Evolutionary conservation across 768 basidiomycete species (phyloP), one percentile per base, ranked within the genome.

Genomic region (Pleurotus sapidus): DNA sequence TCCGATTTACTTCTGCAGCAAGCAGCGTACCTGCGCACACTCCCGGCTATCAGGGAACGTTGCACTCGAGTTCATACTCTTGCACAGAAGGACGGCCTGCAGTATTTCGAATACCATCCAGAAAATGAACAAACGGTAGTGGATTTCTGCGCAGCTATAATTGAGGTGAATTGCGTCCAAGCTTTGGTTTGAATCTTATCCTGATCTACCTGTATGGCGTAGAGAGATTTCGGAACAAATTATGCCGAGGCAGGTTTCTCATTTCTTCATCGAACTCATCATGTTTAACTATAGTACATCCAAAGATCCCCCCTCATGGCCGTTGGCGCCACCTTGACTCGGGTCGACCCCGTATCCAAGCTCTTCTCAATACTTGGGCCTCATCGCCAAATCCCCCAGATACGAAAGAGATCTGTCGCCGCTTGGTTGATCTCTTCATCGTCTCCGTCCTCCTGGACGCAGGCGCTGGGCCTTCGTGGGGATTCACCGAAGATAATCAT

Each of bases 381-480:
- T 60, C 73, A 0, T 67, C 72, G 0, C 56, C 74, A 1, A 67
- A 70, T 50, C 68, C 77, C 3, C 74, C 81, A 4, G 78, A 82
- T 63, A 58, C 66, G 1, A 82, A 76, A 54, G 87, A 95, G 64
- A 79, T 82, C 43, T 81, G 86, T 51, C 84, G 86, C 57, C 82
- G 93, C 1, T 77, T 93, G 34, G 78, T 98, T 67, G 96, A 98
- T 72, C 83, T 97, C 40, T 95, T 95, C 74, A 74, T 88, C 20
- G 89, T 93, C 27, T 94, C 93, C 9, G 96, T 98, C 6, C 79
- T 98, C 12, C 84, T 99, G 37, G 96, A 98, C 64, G 96, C 95
- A 0, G 95, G 95, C 1, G 96, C 95, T 0, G 96, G 95, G 0
- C 87, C 83, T 56, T 65, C 72, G 1, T 98, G 95, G 95, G 71